Evolutionary conservation across 768 basidiomycete genomes (phyloP).

Genomic region (Termitomyces sp.): DNA sequence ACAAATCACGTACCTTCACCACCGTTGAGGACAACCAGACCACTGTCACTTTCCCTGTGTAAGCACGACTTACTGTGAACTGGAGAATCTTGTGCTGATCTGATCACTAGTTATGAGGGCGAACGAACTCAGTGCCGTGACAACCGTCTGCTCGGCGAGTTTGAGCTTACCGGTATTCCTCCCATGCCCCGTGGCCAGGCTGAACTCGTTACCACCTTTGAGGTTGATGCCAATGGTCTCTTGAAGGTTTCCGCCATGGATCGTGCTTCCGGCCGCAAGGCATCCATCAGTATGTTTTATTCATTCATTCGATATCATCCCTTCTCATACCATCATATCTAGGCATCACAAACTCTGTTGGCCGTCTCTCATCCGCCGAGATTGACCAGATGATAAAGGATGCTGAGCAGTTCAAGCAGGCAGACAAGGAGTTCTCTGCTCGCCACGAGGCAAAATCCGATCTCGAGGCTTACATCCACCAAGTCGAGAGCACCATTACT

Average conservation of each 20-base stretch:
- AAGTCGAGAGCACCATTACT: conserved; percentile 94
- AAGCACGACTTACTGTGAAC: conserved; percentile 21
- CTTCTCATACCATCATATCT: conserved; percentile 9
- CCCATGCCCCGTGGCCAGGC: conserved; percentile 99
- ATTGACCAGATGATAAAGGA: conserved; percentile 99
- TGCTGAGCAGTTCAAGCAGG: conserved; percentile 94
- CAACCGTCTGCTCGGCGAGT: conserved; percentile 98
- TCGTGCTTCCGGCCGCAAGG: conserved; percentile 98
- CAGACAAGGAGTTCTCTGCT: conserved; percentile 96
- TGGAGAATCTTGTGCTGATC: conserved; percentile 3
- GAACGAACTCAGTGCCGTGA: conserved; percentile 99
- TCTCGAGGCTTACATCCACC: conserved; percentile 96
- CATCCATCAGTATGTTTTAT: conserved; percentile 77
- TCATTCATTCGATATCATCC: not conserved
- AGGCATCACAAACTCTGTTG: conserved; percentile 99
- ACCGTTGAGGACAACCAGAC: conserved; percentile 99
- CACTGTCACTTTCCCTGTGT: conserved; percentile 99
- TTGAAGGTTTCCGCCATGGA: conserved; percentile 98
- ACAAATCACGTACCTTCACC: conserved; percentile 98
- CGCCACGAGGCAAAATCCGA: conserved; percentile 98
- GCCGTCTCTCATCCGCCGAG: conserved; percentile 94
- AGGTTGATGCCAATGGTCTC: conserved; percentile 99
- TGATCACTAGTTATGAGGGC: conserved; percentile 76
- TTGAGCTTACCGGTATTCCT: conserved; percentile 97
- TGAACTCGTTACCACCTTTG: conserved; percentile 98